Evolutionary conservation across 306 rosid species (phyloP).

Genomic region (Quillaja saponaria): DNA sequence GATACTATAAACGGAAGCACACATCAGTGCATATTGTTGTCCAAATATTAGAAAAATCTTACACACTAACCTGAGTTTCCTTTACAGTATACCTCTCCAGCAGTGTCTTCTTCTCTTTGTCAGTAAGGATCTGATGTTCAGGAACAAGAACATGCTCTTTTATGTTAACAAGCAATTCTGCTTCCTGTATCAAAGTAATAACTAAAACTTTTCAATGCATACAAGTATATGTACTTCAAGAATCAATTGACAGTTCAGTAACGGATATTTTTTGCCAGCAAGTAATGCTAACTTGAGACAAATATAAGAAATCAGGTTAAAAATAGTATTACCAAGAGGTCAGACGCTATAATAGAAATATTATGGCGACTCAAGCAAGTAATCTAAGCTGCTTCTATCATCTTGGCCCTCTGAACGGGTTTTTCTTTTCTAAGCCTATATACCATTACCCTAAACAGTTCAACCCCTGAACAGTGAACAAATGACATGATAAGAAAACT

Average conservation of each 20-base stretch:
- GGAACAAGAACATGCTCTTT: conserved; percentile 75
- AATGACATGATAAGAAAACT: no score
- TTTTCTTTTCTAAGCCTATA: no score
- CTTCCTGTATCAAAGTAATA: conserved; percentile 52
- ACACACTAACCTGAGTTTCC: conserved; percentile 70
- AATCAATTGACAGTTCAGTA: neutral
- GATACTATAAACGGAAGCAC: no score
- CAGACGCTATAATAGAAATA: neutral
- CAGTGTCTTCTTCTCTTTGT: conserved; percentile 70
- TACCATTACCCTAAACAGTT: no score
- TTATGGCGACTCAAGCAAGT: neutral
- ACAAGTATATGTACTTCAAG: neutral
- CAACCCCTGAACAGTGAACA: no score
- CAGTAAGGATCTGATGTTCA: conserved; percentile 66
- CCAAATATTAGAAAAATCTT: neutral
- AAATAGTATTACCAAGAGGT: neutral
- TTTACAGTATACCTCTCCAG: conserved; percentile 80
- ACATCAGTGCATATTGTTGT: no score
- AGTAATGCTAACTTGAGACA: neutral
- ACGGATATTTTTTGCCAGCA: conserved; percentile 3
- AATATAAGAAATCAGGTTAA: neutral
- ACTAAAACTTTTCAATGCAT: neutral
- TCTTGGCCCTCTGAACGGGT: no score
- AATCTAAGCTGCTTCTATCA: neutral
- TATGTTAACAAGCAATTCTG: conserved; percentile 69